Evolutionary conservation across 805 yeast species (phyloP).

Genomic region (Kluyveromyces wickerhamii): DNA sequence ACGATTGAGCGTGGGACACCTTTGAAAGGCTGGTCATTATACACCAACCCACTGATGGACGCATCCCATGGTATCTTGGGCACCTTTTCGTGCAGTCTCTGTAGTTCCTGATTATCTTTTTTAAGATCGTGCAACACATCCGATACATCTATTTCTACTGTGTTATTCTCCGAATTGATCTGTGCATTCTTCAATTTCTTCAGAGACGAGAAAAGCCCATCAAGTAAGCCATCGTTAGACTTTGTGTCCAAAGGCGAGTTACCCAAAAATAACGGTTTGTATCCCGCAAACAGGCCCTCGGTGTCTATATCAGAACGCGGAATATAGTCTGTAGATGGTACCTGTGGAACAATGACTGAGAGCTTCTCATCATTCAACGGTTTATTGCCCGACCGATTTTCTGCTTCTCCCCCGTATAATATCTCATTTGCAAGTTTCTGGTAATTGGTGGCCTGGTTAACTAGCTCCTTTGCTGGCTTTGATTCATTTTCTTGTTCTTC

Average conservation of each 20-base stretch:
- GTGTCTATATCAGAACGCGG: slow-evolving; percentile 22
- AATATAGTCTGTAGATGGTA: slow-evolving; percentile 25
- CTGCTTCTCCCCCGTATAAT: no score
- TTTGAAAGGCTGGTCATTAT: slow-evolving; percentile 28
- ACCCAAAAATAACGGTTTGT: slow-evolving; percentile 38
- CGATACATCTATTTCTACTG: slow-evolving; percentile 13
- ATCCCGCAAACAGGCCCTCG: slow-evolving; percentile 40
- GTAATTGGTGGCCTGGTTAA: no score
- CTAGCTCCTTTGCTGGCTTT: no score
- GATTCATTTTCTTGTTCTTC: no score
- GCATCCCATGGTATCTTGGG: slow-evolving; percentile 35
- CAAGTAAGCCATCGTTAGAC: slow-evolving; percentile 9
- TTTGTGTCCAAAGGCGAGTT: slow-evolving; percentile 20
- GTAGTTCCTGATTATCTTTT: slow-evolving; percentile 9
- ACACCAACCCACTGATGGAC: slow-evolving; percentile 31
- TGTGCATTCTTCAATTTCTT: slow-evolving; percentile 14
- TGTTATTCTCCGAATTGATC: slow-evolving; percentile 8
- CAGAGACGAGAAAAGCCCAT: slow-evolving; percentile 17
- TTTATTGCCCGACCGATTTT: no score
- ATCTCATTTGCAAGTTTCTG: no score
- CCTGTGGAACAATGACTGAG: slow-evolving; percentile 21
- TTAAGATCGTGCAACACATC: slow-evolving; percentile 17
- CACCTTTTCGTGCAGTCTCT: slow-evolving; percentile 11
- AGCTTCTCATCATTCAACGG: background rate
- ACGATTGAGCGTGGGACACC: slow-evolving; percentile 33